Conservation (phyloP, 306 rosid species). For the Cercis canadensis region DNA sequence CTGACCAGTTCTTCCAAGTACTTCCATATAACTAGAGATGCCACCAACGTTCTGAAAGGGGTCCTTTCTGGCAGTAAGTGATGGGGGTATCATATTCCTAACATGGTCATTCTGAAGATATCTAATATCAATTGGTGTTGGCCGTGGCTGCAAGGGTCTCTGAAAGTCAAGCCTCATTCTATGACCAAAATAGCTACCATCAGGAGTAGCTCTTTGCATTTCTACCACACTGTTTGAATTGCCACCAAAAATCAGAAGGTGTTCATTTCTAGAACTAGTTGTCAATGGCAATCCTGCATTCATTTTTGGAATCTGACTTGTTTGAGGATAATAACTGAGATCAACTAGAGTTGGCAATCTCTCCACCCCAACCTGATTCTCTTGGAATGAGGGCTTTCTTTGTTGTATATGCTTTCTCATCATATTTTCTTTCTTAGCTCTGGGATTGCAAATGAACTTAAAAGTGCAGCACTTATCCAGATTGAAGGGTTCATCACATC, state of each 20-base stretch:
- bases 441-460: slow-evolving; percentile 39
- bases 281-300: neutral
- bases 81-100: neutral
- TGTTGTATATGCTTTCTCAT: neutral
- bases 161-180: neutral
- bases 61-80: neutral
- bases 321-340: slow-evolving; percentile 31
- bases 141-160: slow-evolving; percentile 26
- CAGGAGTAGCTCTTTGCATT: slow-evolving; percentile 18
- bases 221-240: slow-evolving; percentile 10
- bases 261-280: neutral
- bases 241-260: neutral
- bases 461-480: slow-evolving; percentile 66
- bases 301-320: neutral
- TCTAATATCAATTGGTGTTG: neutral
- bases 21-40: neutral
- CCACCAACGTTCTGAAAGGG: neutral
- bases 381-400: slow-evolving; percentile 9
- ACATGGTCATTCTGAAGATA: slow-evolving; percentile 4
- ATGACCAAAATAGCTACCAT: slow-evolving; percentile 2
- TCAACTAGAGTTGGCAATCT: slow-evolving; percentile 3
- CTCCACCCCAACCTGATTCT: neutral
- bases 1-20: neutral
- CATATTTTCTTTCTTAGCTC: neutral
- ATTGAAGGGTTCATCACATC: slow-evolving; percentile 61